These are phyloP conservation scores for Botrytis fragariae DNA, from an alignment of 2,329 filamentous ascomycete genomes.

Conservation along the genomic window DNA sequence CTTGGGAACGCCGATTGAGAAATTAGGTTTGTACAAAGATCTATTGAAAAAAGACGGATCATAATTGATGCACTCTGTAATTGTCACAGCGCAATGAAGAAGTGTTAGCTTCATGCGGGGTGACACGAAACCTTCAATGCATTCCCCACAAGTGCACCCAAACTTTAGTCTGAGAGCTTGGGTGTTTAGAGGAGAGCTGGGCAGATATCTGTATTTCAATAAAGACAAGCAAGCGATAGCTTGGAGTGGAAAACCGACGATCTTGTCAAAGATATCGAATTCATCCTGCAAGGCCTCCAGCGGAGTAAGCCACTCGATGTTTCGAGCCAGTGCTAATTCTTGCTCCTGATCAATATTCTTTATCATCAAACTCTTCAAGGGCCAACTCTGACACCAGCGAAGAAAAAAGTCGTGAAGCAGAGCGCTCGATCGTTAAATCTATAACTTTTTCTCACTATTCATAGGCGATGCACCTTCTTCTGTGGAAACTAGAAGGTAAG, in stretches of 20 bases:
- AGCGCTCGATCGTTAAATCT: neutral
- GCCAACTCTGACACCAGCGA: neutral
- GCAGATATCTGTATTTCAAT: neutral
- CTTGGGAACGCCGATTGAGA: neutral
- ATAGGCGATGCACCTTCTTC: too few species aligned
- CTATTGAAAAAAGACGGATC: neutral
- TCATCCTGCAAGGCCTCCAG: conserved; percentile 36
- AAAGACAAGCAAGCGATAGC: conserved; percentile 23
- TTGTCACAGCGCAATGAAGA: neutral
- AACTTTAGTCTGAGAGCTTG: conserved; percentile 34
- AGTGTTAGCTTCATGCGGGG: conserved; percentile 40
- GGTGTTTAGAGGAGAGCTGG: neutral
- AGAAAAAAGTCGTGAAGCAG: neutral
- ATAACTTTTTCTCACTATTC: neutral
- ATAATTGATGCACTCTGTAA: neutral
- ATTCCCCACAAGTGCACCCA: conserved; percentile 42
- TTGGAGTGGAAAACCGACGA: conserved; percentile 35
- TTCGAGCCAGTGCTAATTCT: conserved; percentile 29
- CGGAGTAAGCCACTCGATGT: conserved; percentile 39
- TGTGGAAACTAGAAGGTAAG: too few species aligned
- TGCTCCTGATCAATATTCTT: conserved; percentile 13
- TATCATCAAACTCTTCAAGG: conserved; percentile 27
- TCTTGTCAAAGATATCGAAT: conserved; percentile 38
- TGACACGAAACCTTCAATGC: conserved; percentile 42
- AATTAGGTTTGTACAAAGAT: neutral